These are phyloP conservation scores for Alectoria sarmentosa DNA, from an alignment of 495 filamentous ascomycete genomes.

Conservation along the genomic window DNA sequence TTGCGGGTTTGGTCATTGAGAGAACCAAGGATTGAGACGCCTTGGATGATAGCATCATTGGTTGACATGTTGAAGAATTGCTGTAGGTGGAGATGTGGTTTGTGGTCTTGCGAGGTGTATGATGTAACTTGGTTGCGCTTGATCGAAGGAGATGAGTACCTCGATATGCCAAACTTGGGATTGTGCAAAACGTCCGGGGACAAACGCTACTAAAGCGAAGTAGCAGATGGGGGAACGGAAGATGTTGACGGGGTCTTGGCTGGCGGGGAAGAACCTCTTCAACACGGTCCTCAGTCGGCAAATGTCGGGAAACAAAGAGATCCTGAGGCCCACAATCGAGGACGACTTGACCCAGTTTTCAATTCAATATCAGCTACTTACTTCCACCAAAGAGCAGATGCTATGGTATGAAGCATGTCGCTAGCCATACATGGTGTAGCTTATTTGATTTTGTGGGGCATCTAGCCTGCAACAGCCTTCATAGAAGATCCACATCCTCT, in stretches of 20 bases:
- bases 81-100: neutral
- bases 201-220: conserved; percentile 1
- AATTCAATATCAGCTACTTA: too few species aligned
- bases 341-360: too few species aligned
- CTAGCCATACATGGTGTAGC: too few species aligned
- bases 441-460: too few species aligned
- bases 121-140: neutral
- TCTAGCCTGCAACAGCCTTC: too few species aligned
- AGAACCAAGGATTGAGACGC: conserved; percentile 75
- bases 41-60: conserved; percentile 71
- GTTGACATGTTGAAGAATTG: conserved; percentile 50
- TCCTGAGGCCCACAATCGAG: too few species aligned
- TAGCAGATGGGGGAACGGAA: conserved; percentile 14
- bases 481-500: too few species aligned
- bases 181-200: neutral
- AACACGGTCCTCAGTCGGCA: neutral
- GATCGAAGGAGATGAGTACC: neutral
- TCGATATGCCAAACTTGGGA: conserved; percentile 3
- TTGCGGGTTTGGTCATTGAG: conserved; percentile 74
- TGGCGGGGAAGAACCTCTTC: conserved; percentile 7
- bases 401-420: too few species aligned
- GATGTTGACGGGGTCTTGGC: conserved; percentile 11
- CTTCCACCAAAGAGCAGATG: too few species aligned
- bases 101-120: neutral
- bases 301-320: too few species aligned